phyloP scores from a whole-genome alignment of 352 stramenopile species.

The Globisporangium paddicum region DNA sequence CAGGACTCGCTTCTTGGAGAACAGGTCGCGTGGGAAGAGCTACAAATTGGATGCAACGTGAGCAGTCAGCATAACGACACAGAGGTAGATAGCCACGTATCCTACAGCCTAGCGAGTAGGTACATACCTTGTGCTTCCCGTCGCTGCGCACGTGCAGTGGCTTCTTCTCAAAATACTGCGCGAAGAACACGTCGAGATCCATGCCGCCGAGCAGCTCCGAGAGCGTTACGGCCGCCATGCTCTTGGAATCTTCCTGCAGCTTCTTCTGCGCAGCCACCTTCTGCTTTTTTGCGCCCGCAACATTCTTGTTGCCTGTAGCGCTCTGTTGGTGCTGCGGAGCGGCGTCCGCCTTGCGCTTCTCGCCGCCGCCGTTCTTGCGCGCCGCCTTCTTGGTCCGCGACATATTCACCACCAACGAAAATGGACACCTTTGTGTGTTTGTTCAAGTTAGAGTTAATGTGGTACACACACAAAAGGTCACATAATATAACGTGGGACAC shows the following conservation, averaged over 20 bases:
- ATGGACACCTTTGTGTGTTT: not conserved
- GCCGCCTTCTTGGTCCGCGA: slow-evolving; percentile 30
- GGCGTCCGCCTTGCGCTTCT: slow-evolving; percentile 14
- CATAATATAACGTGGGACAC: too few species aligned
- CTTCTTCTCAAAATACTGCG: slow-evolving; percentile 85
- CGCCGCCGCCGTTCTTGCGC: slow-evolving; percentile 16
- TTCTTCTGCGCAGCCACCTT: not conserved
- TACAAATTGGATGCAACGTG: not conserved
- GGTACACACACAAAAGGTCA: too few species aligned
- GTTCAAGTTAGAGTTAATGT: not conserved
- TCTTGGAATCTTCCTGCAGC: slow-evolving; percentile 5
- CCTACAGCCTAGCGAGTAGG: not conserved
- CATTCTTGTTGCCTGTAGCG: not conserved
- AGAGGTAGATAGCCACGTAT: not conserved
- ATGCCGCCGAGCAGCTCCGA: slow-evolving; percentile 62
- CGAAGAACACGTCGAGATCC: slow-evolving; percentile 50
- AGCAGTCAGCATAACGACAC: not conserved
- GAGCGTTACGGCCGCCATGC: slow-evolving; percentile 26
- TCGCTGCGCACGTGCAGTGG: slow-evolving; percentile 59
- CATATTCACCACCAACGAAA: slow-evolving; percentile 9
- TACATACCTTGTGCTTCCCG: slow-evolving; percentile 30
- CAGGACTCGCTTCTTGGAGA: slow-evolving; percentile 66
- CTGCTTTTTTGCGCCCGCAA: slow-evolving; percentile 7
- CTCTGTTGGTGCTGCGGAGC: not conserved
- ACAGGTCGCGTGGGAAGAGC: slow-evolving; percentile 56